These are phyloP conservation scores for Aspergillus novoparasiticus DNA, from an alignment of 2,329 filamentous ascomycete genomes.

Conservation along the genomic window DNA sequence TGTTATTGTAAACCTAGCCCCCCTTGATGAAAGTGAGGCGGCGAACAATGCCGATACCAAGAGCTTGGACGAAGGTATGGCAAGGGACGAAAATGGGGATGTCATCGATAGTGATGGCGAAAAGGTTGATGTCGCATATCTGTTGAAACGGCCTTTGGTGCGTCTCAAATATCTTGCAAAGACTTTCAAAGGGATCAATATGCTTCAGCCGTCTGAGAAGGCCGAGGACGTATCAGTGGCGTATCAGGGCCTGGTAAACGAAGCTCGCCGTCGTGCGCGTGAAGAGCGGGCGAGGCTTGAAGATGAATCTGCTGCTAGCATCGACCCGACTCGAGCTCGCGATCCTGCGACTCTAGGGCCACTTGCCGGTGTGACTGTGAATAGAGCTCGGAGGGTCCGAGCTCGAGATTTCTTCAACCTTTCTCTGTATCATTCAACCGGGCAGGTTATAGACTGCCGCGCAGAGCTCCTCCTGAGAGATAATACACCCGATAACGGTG, in stretches of 20 bases:
- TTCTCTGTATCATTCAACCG: constrained; percentile 82
- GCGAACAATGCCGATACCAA: constrained; percentile 47
- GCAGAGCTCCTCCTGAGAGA: constrained; percentile 87
- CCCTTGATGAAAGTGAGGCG: constrained; percentile 66
- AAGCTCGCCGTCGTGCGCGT: constrained; percentile 72
- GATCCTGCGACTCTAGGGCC: constrained; percentile 77
- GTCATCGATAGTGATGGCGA: constrained; percentile 75
- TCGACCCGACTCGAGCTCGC: constrained; percentile 78
- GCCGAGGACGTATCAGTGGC: constrained; percentile 61
- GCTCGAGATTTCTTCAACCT: constrained; percentile 90
- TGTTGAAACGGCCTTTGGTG: constrained; percentile 85
- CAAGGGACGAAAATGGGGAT: constrained; percentile 62
- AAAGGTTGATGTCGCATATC: constrained; percentile 88
- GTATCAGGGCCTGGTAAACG: constrained; percentile 74
- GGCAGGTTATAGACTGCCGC: constrained; percentile 85
- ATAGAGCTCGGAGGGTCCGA: constrained; percentile 77
- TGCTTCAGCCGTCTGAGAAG: constrained; percentile 48
- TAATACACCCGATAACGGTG: constrained; percentile 66
- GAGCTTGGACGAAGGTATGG: constrained; percentile 56
- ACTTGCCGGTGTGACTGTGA: constrained; percentile 69
- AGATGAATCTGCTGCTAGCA: constrained; percentile 83
- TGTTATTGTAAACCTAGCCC: constrained; percentile 88
- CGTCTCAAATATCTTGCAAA: constrained; percentile 86
- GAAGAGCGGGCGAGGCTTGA: constrained; percentile 73
- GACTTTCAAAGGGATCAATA: constrained; percentile 67